Evolutionary conservation across 352 stramenopile species (phyloP), one percentile per base, ranked within the genome.

Genomic region (Phytopythium kandeliae): DNA sequence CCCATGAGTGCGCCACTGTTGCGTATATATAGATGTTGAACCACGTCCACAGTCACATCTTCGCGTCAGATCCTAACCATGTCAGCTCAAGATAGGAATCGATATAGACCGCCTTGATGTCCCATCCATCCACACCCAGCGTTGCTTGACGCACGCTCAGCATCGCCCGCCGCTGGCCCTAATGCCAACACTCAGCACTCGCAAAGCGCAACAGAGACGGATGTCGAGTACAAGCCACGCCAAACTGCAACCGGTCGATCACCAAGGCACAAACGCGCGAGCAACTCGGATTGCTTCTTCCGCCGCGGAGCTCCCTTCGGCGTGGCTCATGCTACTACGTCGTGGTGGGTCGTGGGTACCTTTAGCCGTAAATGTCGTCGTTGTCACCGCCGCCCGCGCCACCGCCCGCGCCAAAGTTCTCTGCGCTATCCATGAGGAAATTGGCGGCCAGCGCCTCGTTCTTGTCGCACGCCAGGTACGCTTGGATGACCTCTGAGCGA

Each of bases 401-500:
- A 43, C 64, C 67, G 19, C 62, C 62, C 33, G 59, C 75, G 31
- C 79, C 73, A 54, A 76, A 80, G 64, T 54, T 74, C 58, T 85
- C 65, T 68, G 70, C 70, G 63, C 75, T 93, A 74, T 99, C 96
- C 86, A 99, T 98, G 55, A 99, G 79, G 51, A 99, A 96, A 76
- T 99, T 99, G 24, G 97, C 97, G 16, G 97, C 97, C 62, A 99
- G 79, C 44, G 92, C 96, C 73, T 99, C 95, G 72, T 99, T 99
- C 85, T 99, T 99, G 84, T 99, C 97, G 65, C 97, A 99, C 34
- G 96, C 95, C 58, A 99, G 74, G 83, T 99, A 99, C 45, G 97
- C 97, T 75, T 99, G 96, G 53, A 97, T 89, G 19, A 92, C 95
- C 62, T 98, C 90, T 28, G 92, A 74, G 60, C 84, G 86, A 45